A percentile compares a stretch with the other conserved stretches of the same genome.
Evolutionary conservation across 2,329 filamentous ascomycete species (phyloP).

Genomic region (Metarhizium anisopliae): DNA sequence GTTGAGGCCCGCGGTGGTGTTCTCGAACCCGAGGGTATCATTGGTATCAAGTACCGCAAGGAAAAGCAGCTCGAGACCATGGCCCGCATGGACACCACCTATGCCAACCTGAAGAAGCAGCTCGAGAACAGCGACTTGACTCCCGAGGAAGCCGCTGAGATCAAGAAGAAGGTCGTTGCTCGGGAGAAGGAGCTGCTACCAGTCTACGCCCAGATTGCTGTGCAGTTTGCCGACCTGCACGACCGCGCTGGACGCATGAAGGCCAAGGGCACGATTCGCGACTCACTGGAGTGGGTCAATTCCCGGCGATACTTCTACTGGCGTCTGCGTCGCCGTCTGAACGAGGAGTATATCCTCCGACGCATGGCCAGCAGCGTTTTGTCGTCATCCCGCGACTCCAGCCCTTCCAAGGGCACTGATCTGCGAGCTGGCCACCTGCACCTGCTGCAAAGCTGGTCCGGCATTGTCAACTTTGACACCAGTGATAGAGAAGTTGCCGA

Average conservation of each 20-base stretch:
- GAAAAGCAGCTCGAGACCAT: slow-evolving; percentile 97
- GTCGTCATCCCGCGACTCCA: slow-evolving; percentile 19
- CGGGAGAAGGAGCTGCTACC: slow-evolving; percentile 86
- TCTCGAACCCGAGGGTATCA: slow-evolving; percentile 93
- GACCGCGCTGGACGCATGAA: slow-evolving; percentile 96
- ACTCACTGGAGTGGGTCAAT: slow-evolving; percentile 75
- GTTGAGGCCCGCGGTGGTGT: slow-evolving; percentile 93
- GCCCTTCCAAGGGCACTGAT: slow-evolving; percentile 35
- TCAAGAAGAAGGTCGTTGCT: slow-evolving; percentile 76
- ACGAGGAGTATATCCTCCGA: slow-evolving; percentile 94
- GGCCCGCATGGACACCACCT: slow-evolving; percentile 81
- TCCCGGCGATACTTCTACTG: slow-evolving; percentile 99
- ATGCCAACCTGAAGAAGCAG: slow-evolving; percentile 75
- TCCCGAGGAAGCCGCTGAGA: slow-evolving; percentile 63
- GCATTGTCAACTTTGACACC: slow-evolving; percentile 64
- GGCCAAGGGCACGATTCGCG: slow-evolving; percentile 90
- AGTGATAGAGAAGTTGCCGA: slow-evolving; percentile 77
- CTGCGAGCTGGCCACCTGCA: slow-evolving; percentile 60
- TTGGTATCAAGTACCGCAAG: slow-evolving; percentile 97
- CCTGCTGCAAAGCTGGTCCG: slow-evolving; percentile 75
- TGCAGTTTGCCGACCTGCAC: slow-evolving; percentile 95
- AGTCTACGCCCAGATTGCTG: slow-evolving; percentile 88
- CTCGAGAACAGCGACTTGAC: slow-evolving; percentile 53
- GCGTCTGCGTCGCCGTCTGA: slow-evolving; percentile 91
- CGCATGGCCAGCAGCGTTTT: slow-evolving; percentile 55